Conservation (phyloP, 495 filamentous ascomycete species). For the Haplographium delicatum region DNA sequence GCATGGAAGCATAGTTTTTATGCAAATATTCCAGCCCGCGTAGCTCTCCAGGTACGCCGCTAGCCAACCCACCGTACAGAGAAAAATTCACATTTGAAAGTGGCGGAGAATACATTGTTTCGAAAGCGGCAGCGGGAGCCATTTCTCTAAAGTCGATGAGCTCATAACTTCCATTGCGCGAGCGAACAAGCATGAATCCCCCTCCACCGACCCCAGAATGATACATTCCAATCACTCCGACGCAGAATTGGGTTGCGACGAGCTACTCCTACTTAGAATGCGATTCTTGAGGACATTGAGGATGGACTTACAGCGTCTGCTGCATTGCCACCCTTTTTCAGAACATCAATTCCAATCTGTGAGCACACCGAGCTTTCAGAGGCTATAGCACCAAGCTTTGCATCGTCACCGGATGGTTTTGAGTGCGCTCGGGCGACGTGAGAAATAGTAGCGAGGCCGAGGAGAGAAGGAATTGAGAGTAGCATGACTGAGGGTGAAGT, state of each 20-base stretch:
- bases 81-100: conserved; percentile 33
- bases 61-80: conserved; percentile 60
- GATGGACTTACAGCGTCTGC: conserved; percentile 23
- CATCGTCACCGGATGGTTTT: neutral
- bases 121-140: conserved; percentile 68
- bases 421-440: conserved; percentile 10
- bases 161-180: conserved; percentile 59
- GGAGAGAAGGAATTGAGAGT: neutral
- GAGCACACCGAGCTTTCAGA: conserved; percentile 73
- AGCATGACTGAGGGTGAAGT: conserved; percentile 3
- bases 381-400: conserved; percentile 60
- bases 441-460: too few relatives aligned
- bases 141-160: conserved; percentile 84
- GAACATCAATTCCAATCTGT: conserved; percentile 66
- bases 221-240: conserved; percentile 78
- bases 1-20: conserved; percentile 60
- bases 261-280: conserved; percentile 25
- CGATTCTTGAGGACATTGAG: neutral
- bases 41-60: conserved; percentile 79
- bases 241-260: conserved; percentile 65
- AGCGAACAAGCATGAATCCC: conserved; percentile 74
- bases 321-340: conserved; percentile 48
- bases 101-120: conserved; percentile 70
- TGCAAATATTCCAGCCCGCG: conserved; percentile 75
- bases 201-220: conserved; percentile 84